Base-by-base conservation (phyloP, 176 grass and related monocot species). In the Tuctoria greenei region DNA sequence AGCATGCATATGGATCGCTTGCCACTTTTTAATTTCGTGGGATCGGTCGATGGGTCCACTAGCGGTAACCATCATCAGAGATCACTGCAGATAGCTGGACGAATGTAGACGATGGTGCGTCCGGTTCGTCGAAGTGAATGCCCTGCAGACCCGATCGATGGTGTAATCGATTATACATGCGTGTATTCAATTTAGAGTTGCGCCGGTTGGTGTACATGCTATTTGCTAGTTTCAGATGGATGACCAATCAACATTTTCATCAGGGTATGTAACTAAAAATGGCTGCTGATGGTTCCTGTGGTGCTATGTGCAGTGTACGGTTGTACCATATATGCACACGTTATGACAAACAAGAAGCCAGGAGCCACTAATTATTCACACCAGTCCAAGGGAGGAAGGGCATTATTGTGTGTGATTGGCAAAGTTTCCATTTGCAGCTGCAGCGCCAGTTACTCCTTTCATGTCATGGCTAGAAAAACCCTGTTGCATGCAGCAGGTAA, bases 151-250 rank as follows among this genome's bases (percentile, higher is more conserved):
- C 69, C 31, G 31, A 36, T 55, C 47, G 5, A 83, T 79, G 67
- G 44, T 68, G 52, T 56, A 23, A 56, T 86, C 21, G 50, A 57
- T 66, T 79, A 73, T 20, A 3, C 3, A 2, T 46, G 27, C 2
- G 58, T 60, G 57, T 65, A 78, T 71, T 76, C 38, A 77, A 47
- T 71, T 59, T 51, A 14, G 55, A 80, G 71, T 77, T 79, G 88
- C 49, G 49, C 20, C 39, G 58, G 58, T 96, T 82, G 84, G 40
- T 81, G 91, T 49, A 80, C n/a, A n/a, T n/a, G n/a, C n/a, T 81
- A 40, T 74, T 82, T 82, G 86, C 51, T 31, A 51, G 61, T 78
- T 51, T 71, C 69, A 74, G 28, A 71, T 69, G 56, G 35, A 77
- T 34, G 38, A n/a, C 39, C 61, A 58, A 34, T 37, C 61, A 60